Evolutionary conservation across 2,329 filamentous ascomycete species (phyloP).

Genomic region (Ustulina deusta): DNA sequence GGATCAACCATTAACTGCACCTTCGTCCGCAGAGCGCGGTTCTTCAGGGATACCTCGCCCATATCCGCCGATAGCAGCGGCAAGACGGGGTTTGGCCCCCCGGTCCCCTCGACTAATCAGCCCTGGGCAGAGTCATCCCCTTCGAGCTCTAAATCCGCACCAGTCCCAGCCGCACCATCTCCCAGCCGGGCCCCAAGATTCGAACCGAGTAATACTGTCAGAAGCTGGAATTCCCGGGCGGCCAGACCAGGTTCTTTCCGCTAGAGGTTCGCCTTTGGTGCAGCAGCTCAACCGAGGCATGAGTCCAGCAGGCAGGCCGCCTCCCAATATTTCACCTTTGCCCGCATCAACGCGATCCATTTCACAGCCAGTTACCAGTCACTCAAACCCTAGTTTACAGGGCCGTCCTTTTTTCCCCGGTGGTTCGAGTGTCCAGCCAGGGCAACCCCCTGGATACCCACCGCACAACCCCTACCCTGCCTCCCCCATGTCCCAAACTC

Average conservation of each 20-base stretch:
- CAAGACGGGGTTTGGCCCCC: conserved; percentile 67
- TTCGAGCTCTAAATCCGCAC: conserved; percentile 49
- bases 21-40: conserved; percentile 49
- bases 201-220: conserved; percentile 37
- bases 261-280: conserved; percentile 42
- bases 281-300: conserved; percentile 46
- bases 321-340: conserved; percentile 43
- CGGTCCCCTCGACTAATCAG: conserved; percentile 69
- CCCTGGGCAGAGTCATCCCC: conserved; percentile 54
- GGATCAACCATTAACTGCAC: conserved; percentile 42
- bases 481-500: conserved; percentile 35
- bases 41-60: conserved; percentile 51
- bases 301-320: conserved; percentile 39
- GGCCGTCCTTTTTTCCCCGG: conserved; percentile 41
- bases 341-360: conserved; percentile 45
- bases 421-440: conserved; percentile 35
- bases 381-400: conserved; percentile 39
- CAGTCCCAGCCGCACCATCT: conserved; percentile 47
- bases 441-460: conserved; percentile 36
- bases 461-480: conserved; percentile 39
- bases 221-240: conserved; percentile 41
- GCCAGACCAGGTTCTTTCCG: conserved; percentile 40
- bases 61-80: conserved; percentile 48
- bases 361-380: conserved; percentile 45
- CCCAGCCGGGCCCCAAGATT: conserved; percentile 36